Evolutionary conservation across 164 flowering plant genomes (phyloP).

Genomic region (Brasenia schreberi): DNA sequence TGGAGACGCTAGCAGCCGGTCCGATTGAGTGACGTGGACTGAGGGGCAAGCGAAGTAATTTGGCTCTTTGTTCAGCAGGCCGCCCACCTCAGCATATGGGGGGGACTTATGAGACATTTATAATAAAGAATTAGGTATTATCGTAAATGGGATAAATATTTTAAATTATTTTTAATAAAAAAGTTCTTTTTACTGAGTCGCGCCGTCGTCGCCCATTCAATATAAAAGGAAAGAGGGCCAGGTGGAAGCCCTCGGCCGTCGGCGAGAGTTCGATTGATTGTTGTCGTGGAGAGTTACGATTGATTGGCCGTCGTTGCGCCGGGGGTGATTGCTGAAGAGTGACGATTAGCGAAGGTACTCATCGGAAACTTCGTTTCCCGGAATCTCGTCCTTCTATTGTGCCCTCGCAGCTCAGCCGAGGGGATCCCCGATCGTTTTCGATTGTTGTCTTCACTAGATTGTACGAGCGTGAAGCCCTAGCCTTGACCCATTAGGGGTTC

Average conservation of each 20-base stretch:
- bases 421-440: not conserved
- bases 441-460: not conserved
- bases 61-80: no score
- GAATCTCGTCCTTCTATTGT: not conserved
- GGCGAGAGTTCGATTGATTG: not conserved
- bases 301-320: no score
- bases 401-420: not conserved
- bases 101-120: no score
- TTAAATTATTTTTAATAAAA: no score
- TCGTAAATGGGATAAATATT: not conserved
- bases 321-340: not conserved
- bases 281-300: no score
- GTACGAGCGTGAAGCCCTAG: not conserved
- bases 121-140: not conserved
- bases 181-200: not conserved
- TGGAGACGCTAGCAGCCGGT: no score
- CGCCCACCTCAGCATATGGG: no score
- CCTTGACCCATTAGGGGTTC: not conserved
- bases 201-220: not conserved
- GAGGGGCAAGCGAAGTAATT: no score
- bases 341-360: not conserved
- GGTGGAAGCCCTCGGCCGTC: not conserved
- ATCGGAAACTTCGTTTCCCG: not conserved
- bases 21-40: no score
- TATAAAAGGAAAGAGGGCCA: not conserved